Percentiles rank a stretch among this genome's conserved stretches.
Conservation (phyloP, 768 basidiomycete species). For the Sarcodon aspratus region DNA sequence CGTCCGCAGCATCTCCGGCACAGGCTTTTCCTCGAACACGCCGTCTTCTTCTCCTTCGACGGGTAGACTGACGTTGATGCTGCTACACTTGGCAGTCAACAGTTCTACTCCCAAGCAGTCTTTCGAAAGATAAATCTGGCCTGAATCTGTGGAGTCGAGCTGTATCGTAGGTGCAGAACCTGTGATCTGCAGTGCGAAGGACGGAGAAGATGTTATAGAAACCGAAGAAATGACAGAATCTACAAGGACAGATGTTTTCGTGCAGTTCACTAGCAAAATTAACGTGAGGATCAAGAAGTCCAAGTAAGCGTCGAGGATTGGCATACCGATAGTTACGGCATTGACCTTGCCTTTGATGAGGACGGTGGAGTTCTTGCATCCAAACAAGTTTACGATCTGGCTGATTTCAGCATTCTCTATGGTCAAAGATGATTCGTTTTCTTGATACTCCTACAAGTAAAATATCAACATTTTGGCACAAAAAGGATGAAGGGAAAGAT, state of each 20-base stretch:
- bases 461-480: background rate
- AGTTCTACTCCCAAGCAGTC: conserved; percentile 74
- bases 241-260: conserved; percentile 78
- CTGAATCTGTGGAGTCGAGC: conserved; percentile 90
- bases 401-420: conserved; percentile 69
- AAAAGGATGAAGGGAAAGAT: conserved; percentile 13
- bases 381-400: conserved; percentile 83
- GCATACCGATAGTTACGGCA: conserved; percentile 76
- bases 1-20: conserved; percentile 95
- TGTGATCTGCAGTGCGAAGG: conserved; percentile 86
- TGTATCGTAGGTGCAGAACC: conserved; percentile 88
- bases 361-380: conserved; percentile 79
- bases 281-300: background rate
- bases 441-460: conserved; percentile 72
- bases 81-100: conserved; percentile 87
- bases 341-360: conserved; percentile 91
- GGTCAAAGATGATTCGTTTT: conserved; percentile 60
- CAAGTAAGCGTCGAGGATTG: background rate
- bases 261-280: conserved; percentile 28
- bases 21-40: conserved; percentile 76
- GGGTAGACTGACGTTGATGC: conserved; percentile 84
- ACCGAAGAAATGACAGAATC: conserved; percentile 91
- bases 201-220: conserved; percentile 83
- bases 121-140: conserved; percentile 87
- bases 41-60: conserved; percentile 87